Base-by-base conservation (phyloP, 352 stramenopile genomes). In the Globisporangium iwayamae region DNA sequence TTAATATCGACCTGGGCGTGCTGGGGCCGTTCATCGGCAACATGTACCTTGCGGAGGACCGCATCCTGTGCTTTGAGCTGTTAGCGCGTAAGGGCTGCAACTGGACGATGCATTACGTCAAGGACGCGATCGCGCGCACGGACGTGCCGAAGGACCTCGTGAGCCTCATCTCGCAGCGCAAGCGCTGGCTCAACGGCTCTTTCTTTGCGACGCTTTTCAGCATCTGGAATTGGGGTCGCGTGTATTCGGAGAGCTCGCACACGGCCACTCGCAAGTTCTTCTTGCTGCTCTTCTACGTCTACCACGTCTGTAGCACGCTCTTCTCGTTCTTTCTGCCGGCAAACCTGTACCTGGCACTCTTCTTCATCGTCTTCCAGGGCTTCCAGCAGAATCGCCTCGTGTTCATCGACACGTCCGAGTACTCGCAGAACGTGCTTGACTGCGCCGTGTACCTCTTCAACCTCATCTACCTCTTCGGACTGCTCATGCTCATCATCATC, bases 41-140 rank as follows among this genome's bases (percentile, higher is more conserved):
- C 66, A 95, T 95, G 85, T 94, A 94, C 68, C 79, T 96, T 9
- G 88, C 88, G 0, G 88, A 96, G 63, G 88, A 96, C 62, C 76
- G 88, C 39, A 89, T 96, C 45, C 61, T 96, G 55, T 93, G 81
- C 48, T 94, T 95, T 63, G 84, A 96, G 70, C 68, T 96, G 36
- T 73, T 96, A 13, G 88, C 86, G 9, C 70, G 83, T 18, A 93
- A 93, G 57, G 76, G 85, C 50, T 93, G 85, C 70, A 89, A 74
- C 51, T 96, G 87, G 84, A 94, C 88, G 6, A 93, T 95, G 82
- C 84, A 94, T 48, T 96, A 94, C 61, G 83, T 95, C 32, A 90
- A 93, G 45, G 79, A 94, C 18, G 85, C 88, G 0, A 77, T 95
- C 0, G 88, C 88, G 32, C 77, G 85, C 13, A 96, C 88, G 1